phyloP scores from a whole-genome alignment of 2,329 filamentous ascomycete genomes.

The Rhynchosporium graminicola region DNA sequence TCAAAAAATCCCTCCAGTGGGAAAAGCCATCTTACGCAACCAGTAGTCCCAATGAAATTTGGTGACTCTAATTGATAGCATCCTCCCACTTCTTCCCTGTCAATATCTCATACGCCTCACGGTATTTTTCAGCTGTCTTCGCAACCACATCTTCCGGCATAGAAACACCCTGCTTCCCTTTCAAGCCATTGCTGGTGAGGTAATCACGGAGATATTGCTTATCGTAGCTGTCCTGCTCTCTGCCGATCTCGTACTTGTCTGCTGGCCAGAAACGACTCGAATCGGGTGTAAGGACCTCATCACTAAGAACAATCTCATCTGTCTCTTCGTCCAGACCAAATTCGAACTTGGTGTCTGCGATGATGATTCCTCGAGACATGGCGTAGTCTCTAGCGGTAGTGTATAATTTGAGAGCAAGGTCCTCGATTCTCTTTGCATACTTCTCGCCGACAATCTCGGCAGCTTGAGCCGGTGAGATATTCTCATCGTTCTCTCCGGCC shows the following conservation, averaged over 20 bases:
- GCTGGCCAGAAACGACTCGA: constrained; percentile 85
- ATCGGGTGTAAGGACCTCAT: constrained; percentile 77
- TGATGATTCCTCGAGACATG: constrained; percentile 62
- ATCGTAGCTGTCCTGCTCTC: constrained; percentile 81
- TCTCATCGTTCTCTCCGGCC: constrained; percentile 67
- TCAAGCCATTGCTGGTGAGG: constrained; percentile 71
- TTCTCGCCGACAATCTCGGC: constrained; percentile 51
- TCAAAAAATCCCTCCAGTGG: neutral
- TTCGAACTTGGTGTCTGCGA: constrained; percentile 76
- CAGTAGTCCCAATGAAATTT: neutral
- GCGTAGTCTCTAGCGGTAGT: constrained; percentile 56
- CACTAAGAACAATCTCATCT: constrained; percentile 66
- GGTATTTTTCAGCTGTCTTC: constrained; percentile 72
- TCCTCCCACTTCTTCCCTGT: constrained; percentile 54
- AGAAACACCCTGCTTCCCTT: constrained; percentile 69
- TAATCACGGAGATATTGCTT: constrained; percentile 86
- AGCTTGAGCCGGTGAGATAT: constrained; percentile 62
- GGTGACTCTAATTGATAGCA: constrained; percentile 19
- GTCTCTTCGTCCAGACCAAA: constrained; percentile 64
- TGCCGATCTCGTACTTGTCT: constrained; percentile 70
- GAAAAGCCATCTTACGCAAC: neutral
- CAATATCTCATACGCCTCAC: constrained; percentile 71
- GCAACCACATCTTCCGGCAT: constrained; percentile 72
- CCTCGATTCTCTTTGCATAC: constrained; percentile 60
- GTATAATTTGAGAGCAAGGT: constrained; percentile 61